Base-by-base conservation (phyloP, 2,329 filamentous ascomycete species). In the Ascochyta koolunga region DNA sequence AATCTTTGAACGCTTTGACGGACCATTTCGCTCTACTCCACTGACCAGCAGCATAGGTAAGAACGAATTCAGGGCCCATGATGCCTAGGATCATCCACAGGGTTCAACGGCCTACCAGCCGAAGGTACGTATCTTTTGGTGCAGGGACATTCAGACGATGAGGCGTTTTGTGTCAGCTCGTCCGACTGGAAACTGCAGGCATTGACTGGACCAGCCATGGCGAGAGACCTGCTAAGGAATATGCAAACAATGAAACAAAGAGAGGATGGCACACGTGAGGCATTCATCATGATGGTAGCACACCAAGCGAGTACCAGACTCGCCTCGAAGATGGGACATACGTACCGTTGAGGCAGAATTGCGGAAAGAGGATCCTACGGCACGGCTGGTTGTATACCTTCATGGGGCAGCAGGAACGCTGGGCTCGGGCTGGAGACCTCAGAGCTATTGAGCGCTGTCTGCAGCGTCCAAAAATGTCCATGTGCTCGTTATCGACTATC, bases 351-450 rank as follows among this genome's bases (percentile, higher is more conserved):
- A 47, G 38, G 11, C 4, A 24, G 10, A 29, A 11, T 5, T 8
- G 27, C 8, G 21, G 8, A 6, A 35, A 54, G 79, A 85, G 16
- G 87, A 90, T 63, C 85, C 87, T 1, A 78, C 85, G 13, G 82
- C 86, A 8, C 81, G 82, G 21, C 76, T 91, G 2, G 80, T 90
- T 5, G 77, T 91, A 1, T 87, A 85, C 71, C 73, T 87, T 11
- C 83, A 87, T 54, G 84, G 84, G 4, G 80, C 83, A 1, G 80
- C 74, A 8, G 84, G 84, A 0, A 86, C 82, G 0, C 69, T 87
- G 6, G 84, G 76, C 0, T 85, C 82, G 1, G 82, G 82, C 0
- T 83, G 78, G 67, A 72, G 84, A 7, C 79, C 80, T 0, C 77
- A 79, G 4, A 85, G 80, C 62, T 87, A 87, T 65, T 79, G 83